Conservation (phyloP, 306 rosid species). For the Prunus mume region DNA sequence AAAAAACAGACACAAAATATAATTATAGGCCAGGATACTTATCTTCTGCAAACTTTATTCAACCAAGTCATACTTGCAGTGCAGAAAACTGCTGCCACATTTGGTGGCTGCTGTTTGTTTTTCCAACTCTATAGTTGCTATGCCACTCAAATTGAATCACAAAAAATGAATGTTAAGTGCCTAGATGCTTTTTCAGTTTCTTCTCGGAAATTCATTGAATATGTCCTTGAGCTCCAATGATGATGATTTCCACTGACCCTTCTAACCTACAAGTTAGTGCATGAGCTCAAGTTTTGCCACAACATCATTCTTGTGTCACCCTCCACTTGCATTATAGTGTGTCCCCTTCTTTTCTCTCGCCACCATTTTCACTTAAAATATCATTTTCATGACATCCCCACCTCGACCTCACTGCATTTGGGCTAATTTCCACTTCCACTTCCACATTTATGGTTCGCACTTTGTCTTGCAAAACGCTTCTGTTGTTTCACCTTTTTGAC, state of each 20-base stretch:
- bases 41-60: background rate
- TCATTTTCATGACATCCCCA: background rate
- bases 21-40: no score
- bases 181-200: conserved; percentile 15
- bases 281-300: conserved; percentile 31
- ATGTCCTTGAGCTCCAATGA: conserved; percentile 26
- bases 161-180: conserved; percentile 10
- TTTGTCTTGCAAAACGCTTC: background rate
- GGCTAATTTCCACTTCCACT: conserved; percentile 11
- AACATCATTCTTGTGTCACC: conserved; percentile 41
- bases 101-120: conserved; percentile 34
- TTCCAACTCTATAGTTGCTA: background rate
- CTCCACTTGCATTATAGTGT: conserved; percentile 43
- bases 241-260: conserved; percentile 50
- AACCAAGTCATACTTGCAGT: background rate
- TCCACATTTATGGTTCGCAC: conserved; percentile 15
- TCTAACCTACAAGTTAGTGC: conserved; percentile 32
- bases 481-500: conserved; percentile 49
- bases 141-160: conserved; percentile 18
- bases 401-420: conserved; percentile 4
- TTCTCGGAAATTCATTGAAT: conserved; percentile 23
- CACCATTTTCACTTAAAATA: conserved; percentile 19
- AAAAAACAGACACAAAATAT: no score
- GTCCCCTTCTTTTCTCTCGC: background rate
- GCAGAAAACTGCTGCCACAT: conserved; percentile 29